These are phyloP conservation scores for Penicillium fimorum DNA, from an alignment of 495 filamentous ascomycete genomes.

Conservation along the genomic window DNA sequence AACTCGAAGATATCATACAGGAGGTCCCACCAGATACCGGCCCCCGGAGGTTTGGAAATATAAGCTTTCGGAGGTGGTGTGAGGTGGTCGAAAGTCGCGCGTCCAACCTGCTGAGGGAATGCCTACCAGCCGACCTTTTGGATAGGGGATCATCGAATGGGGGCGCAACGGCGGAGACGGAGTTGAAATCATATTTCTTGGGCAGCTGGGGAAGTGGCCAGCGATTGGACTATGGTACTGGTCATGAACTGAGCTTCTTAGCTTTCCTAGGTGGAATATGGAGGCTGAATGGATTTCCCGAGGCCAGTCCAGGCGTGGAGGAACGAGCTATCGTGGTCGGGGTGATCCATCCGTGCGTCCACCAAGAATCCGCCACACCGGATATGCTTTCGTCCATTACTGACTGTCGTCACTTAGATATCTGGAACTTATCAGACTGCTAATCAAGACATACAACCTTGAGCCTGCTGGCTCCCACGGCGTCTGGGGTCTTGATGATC, in stretches of 20 bases:
- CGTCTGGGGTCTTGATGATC: conserved; percentile 97
- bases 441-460: conserved; percentile 90
- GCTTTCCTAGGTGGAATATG: conserved; percentile 88
- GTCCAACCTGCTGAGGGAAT: conserved; percentile 57
- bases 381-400: background rate
- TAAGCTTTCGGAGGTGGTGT: conserved; percentile 83
- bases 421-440: conserved; percentile 70
- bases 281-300: conserved; percentile 78
- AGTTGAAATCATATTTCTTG: conserved; percentile 77
- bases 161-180: conserved; percentile 50
- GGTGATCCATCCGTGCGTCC: conserved; percentile 72
- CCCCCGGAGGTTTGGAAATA: conserved; percentile 86
- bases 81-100: conserved; percentile 60
- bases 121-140: conserved; percentile 55
- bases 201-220: conserved; percentile 87
- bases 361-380: background rate
- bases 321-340: conserved; percentile 78
- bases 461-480: conserved; percentile 94
- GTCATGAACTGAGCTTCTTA: conserved; percentile 91
- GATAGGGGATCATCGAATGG: conserved; percentile 30
- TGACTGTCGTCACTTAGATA: conserved; percentile 55
- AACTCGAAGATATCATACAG: conserved; percentile 63
- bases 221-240: conserved; percentile 91
- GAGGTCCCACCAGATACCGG: conserved; percentile 81
- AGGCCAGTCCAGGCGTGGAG: conserved; percentile 49